A percentile compares a stretch with the other conserved stretches of the same genome.
Conservation (phyloP, 2,329 filamentous ascomycete genomes). For the Colletotrichum plurivorum region DNA sequence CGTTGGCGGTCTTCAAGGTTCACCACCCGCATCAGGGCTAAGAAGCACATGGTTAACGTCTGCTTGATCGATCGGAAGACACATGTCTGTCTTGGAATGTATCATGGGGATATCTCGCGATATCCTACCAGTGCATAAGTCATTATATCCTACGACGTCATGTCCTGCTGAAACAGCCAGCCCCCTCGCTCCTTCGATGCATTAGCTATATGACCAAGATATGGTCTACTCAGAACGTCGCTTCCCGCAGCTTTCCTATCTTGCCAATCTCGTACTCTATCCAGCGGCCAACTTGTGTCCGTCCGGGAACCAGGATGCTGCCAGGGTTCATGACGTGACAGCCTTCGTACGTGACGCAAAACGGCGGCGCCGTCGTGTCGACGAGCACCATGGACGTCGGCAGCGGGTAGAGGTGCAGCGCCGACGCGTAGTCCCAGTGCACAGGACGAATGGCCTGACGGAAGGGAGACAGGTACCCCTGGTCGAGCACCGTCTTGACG, state of each 20-base stretch:
- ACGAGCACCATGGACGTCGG: constrained; percentile 87
- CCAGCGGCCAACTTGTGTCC: constrained; percentile 82
- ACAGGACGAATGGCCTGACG: constrained; percentile 83
- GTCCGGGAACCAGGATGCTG: constrained; percentile 77
- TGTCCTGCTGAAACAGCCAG: neutral
- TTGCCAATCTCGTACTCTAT: constrained; percentile 85
- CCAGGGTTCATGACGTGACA: constrained; percentile 97
- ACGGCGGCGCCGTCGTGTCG: constrained; percentile 85
- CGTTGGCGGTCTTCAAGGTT: too few species aligned
- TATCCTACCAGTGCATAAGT: neutral
- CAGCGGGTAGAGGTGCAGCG: constrained; percentile 87
- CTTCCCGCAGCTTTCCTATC: constrained; percentile 75
- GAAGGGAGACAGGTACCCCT: constrained; percentile 91
- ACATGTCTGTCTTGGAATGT: neutral
- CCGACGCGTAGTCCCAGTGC: constrained; percentile 87
- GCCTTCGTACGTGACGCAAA: constrained; percentile 92
- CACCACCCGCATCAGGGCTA: too few species aligned
- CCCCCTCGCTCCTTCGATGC: neutral
- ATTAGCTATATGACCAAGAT: neutral
- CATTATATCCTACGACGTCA: constrained; percentile 6
- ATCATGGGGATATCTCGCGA: neutral
- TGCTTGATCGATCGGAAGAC: too few species aligned
- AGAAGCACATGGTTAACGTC: too few species aligned
- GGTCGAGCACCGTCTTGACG: constrained; percentile 92
- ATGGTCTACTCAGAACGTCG: constrained; percentile 61